Conservation (phyloP, 106 monocot genomes). For the Chionographis japonica region DNA sequence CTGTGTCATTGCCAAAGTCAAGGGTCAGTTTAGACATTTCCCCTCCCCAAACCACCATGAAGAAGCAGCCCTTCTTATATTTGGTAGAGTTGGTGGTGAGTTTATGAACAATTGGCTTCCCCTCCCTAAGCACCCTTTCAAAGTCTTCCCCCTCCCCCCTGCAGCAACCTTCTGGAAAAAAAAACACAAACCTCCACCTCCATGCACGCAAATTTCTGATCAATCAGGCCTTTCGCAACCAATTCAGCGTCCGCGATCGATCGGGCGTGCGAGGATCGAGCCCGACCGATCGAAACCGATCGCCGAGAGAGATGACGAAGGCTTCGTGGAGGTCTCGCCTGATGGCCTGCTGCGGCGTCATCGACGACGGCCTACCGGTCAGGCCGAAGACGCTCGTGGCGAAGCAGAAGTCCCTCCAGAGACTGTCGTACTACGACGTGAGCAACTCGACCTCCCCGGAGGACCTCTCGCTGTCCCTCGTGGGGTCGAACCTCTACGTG, state of each 20-base stretch:
- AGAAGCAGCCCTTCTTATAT: constrained; percentile 9
- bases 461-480: constrained; percentile 47
- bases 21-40: constrained; percentile 18
- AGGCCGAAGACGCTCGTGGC: background rate
- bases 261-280: no score
- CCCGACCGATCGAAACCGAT: no score
- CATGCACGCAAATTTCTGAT: no score
- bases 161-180: no score
- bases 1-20: constrained; percentile 15
- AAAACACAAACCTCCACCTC: no score
- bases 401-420: constrained; percentile 17
- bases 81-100: constrained; percentile 11
- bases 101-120: background rate
- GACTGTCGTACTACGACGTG: constrained; percentile 35
- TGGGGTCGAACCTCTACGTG: constrained; percentile 33
- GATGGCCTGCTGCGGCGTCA: constrained; percentile 2
- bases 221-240: no score
- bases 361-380: background rate
- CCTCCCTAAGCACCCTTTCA: constrained; percentile 1
- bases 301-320: background rate
- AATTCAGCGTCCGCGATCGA: no score
- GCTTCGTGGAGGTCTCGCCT: constrained; percentile 11
- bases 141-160: background rate
- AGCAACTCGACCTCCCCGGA: constrained; percentile 34
- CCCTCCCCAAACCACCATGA: background rate